Conservation (phyloP, 352 stramenopile genomes). For the Chloridella minuta region DNA sequence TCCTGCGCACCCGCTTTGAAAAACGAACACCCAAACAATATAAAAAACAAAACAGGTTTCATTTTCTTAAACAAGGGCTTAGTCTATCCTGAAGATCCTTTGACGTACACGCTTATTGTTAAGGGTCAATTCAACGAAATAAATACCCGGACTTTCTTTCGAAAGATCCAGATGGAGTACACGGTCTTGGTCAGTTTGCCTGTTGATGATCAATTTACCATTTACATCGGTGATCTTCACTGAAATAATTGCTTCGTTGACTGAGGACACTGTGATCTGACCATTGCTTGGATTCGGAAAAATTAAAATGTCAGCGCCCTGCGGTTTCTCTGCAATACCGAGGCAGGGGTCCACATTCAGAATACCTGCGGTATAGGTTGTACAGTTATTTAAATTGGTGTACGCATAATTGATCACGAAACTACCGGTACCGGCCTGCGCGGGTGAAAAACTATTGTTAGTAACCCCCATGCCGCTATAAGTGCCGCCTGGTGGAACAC, state of each 20-base stretch:
- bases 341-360: too few relatives aligned
- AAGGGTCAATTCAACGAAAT: background rate
- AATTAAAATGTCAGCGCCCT: background rate
- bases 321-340: too few relatives aligned
- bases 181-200: background rate
- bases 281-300: background rate
- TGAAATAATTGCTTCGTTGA: background rate
- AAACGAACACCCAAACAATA: background rate
- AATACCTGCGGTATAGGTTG: background rate
- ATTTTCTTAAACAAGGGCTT: background rate
- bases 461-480: background rate
- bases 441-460: background rate
- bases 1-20: background rate
- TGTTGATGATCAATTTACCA: background rate
- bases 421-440: background rate
- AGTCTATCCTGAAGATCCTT: background rate
- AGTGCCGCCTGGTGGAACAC: background rate
- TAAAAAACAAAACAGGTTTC: background rate
- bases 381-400: background rate
- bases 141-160: background rate
- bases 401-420: background rate
- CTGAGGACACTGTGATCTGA: background rate
- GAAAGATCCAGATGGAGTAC: background rate
- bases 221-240: background rate
- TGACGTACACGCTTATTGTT: background rate